Conservation (phyloP, 2,329 filamentous ascomycete genomes). For the Tolypocladium paradoxum region DNA sequence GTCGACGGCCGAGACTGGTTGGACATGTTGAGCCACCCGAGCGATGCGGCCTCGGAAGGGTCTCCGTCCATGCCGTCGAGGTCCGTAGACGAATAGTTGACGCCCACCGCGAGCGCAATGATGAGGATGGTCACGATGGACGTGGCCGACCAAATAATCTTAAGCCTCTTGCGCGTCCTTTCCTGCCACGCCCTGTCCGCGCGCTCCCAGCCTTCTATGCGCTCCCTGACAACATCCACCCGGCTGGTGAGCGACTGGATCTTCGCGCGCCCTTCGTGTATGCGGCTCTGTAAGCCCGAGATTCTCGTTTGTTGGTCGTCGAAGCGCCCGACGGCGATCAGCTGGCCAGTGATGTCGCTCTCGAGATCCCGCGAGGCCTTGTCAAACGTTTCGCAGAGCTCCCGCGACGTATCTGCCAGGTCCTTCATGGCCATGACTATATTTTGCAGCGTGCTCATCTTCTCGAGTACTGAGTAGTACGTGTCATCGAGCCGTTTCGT, state of each 20-base stretch:
- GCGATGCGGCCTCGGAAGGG: not conserved
- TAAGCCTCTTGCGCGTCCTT: slow-evolving; percentile 51
- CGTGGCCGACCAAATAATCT: slow-evolving; percentile 51
- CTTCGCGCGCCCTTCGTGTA: slow-evolving; percentile 47
- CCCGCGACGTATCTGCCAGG: slow-evolving; percentile 50
- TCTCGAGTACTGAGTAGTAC: slow-evolving; percentile 64
- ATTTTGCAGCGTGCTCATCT: slow-evolving; percentile 50
- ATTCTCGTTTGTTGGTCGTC: slow-evolving; percentile 55
- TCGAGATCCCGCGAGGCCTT: slow-evolving; percentile 48
- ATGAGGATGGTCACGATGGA: slow-evolving; percentile 36
- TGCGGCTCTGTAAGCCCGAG: slow-evolving; percentile 47
- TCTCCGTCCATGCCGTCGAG: not conserved
- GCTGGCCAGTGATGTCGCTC: slow-evolving; percentile 47
- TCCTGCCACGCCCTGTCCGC: slow-evolving; percentile 59
- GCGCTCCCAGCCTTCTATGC: slow-evolving; percentile 57
- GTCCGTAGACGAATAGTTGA: slow-evolving; percentile 9
- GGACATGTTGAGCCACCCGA: slow-evolving; percentile 3
- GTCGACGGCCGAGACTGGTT: slow-evolving; percentile 7
- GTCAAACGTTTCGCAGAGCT: slow-evolving; percentile 48
- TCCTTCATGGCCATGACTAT: slow-evolving; percentile 56
- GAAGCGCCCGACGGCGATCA: slow-evolving; percentile 52
- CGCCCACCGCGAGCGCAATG: slow-evolving; percentile 28
- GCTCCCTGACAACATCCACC: slow-evolving; percentile 51
- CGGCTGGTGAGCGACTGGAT: slow-evolving; percentile 50
- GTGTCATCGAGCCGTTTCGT: slow-evolving; percentile 60